A percentile compares a stretch with the other conserved stretches of the same genome.
phyloP scores from a whole-genome alignment of 139 green algal species.

The Chlamydomonas eustigma region DNA sequence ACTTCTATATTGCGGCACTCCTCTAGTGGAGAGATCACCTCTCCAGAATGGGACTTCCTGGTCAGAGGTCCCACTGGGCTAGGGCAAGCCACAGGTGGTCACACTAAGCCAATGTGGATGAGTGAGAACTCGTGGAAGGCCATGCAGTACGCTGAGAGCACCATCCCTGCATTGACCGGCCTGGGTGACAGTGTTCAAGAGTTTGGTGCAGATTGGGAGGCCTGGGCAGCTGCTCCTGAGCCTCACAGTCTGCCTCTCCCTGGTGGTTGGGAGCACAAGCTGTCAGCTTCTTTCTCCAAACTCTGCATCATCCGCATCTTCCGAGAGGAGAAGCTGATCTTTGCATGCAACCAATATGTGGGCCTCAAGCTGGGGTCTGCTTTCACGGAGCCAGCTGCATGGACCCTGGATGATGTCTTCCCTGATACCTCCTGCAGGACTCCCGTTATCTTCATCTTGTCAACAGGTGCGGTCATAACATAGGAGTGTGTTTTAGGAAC shows the following conservation, averaged over 20 bases:
- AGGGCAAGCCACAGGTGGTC: not conserved
- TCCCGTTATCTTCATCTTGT: slow-evolving; percentile 85
- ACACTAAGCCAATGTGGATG: slow-evolving; percentile 30
- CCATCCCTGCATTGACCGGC: slow-evolving; percentile 30
- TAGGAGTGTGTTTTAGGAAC: too few relatives aligned
- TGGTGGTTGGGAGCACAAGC: slow-evolving; percentile 34
- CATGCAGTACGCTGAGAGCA: slow-evolving; percentile 27
- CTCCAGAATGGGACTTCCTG: slow-evolving; percentile 76
- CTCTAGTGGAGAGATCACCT: slow-evolving; percentile 42
- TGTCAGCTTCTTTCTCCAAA: slow-evolving; percentile 47
- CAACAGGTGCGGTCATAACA: slow-evolving; percentile 40
- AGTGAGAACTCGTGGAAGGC: slow-evolving; percentile 32
- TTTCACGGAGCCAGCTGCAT: slow-evolving; percentile 74
- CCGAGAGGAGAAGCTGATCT: slow-evolving; percentile 69
- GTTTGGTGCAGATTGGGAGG: slow-evolving; percentile 26
- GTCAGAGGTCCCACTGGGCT: slow-evolving; percentile 44
- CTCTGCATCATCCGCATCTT: slow-evolving; percentile 67
- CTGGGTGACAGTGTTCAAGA: slow-evolving; percentile 31
- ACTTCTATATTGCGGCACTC: slow-evolving; percentile 52
- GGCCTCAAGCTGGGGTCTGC: slow-evolving; percentile 48
- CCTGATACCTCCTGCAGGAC: slow-evolving; percentile 59
- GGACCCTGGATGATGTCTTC: slow-evolving; percentile 77
- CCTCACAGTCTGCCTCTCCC: slow-evolving; percentile 52
- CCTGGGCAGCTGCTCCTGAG: slow-evolving; percentile 31
- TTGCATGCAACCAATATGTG: slow-evolving; percentile 51